Evolutionary conservation across 2,329 filamentous ascomycete species (phyloP), one percentile per base, ranked within the genome.

Genomic region (Chaetomiaceae sp.): DNA sequence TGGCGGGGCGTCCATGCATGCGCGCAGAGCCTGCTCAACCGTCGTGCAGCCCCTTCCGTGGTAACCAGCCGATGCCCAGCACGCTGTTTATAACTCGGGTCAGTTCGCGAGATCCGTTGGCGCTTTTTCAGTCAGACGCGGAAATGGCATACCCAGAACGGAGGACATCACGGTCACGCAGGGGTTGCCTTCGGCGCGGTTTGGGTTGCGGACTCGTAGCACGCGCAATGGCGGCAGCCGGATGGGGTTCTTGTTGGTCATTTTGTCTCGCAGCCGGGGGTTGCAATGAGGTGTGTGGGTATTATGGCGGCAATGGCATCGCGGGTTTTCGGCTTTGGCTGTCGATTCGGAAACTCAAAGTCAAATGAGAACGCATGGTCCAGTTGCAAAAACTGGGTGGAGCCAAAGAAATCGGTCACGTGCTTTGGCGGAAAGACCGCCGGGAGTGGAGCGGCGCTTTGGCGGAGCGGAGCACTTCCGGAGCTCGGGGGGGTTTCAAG

Each of bases 61-160:
- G 71, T 86, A 85, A 43, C 88, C 88, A 27, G 85, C 80, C 2
- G 88, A 91, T 1, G 89, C 89, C 89, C 89, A 94, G 72, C 89
- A 94, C 58, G 87, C 88, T 92, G 34, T 47, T n/a, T 43, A 16
- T 0, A 16, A 34, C 30, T 16, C 13, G 9, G 14, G 21, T 1
- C 13, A 32, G 18, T 9, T 1, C 14, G 29, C 34, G 13, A 45
- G 42, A 5, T 27, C 9, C 5, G 5, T 9, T 27, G 8, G n/a
- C 14, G 7, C n/a, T 36, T n/a, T n/a, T n/a, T n/a, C 5, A 4
- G 23, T 5, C 21, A 29, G 11, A 7, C 16, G 36, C 20, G 23
- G 33, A 14, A 44, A 67, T 65, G 67, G 65, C 71, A 44, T 71
- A 81, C 78, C 73, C 32, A 83, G 73, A 16, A 84, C 79, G 14